Conservation (phyloP, 148 eudicot species). For the Agrostemma githago region DNA sequence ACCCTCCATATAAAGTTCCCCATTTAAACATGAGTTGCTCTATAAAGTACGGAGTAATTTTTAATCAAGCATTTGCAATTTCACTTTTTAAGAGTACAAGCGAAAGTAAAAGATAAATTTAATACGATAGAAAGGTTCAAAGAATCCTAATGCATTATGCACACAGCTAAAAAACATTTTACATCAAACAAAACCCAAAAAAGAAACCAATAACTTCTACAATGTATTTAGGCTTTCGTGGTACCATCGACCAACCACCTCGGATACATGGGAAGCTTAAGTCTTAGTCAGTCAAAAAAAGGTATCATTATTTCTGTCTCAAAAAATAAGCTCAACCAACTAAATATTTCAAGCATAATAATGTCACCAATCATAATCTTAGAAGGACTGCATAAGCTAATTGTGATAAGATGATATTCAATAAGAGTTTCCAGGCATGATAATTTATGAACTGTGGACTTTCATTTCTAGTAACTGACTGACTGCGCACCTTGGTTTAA, state of each 20-base stretch:
- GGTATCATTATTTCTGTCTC: not conserved
- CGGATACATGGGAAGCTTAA: too few species aligned
- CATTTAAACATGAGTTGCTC: not conserved
- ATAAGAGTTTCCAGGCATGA: not conserved
- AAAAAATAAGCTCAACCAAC: not conserved
- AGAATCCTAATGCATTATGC: not conserved
- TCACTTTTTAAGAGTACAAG: not conserved
- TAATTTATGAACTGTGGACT: not conserved
- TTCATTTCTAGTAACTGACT: not conserved
- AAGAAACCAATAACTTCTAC: not conserved
- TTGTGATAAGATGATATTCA: not conserved
- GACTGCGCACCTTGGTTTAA: not conserved
- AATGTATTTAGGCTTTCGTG: not conserved
- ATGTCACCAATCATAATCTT: not conserved
- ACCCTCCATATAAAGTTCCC: not conserved
- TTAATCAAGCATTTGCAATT: not conserved
- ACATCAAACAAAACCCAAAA: not conserved
- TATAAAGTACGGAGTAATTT: not conserved
- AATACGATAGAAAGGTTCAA: not conserved
- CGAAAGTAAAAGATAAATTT: not conserved
- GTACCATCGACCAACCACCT: not conserved
- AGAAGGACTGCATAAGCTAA: not conserved
- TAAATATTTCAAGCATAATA: not conserved
- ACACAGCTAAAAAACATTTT: not conserved
- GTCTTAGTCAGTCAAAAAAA: too few species aligned